A percentile compares a stretch with the other conserved stretches of the same genome.
phyloP scores from a whole-genome alignment of 1,139 yeast species.

The Saccharomyces hybrid region DNA sequence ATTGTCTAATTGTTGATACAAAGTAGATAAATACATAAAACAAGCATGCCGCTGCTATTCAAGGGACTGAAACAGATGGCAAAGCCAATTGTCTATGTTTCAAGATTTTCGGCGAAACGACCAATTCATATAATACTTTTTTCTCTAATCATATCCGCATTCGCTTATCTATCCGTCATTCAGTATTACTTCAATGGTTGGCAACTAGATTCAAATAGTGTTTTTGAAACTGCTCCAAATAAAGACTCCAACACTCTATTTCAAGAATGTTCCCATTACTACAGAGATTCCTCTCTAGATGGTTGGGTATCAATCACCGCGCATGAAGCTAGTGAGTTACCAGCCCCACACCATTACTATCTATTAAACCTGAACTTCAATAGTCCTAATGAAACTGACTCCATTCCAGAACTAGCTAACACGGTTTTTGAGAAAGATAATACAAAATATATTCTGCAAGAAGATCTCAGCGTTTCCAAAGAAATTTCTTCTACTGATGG shows the following conservation, averaged over 20 bases:
- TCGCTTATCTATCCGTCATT: conserved; percentile 73
- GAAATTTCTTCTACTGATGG: conserved; percentile 36
- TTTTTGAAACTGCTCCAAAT: conserved; percentile 13
- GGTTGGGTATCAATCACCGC: conserved; percentile 18
- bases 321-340: conserved; percentile 15
- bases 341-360: conserved; percentile 22
- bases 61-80: conserved; percentile 24
- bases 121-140: conserved; percentile 85
- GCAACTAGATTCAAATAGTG: conserved; percentile 20
- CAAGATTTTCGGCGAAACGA: conserved; percentile 64
- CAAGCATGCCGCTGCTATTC: conserved; percentile 24
- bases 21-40: neutral
- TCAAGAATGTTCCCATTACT: conserved; percentile 26
- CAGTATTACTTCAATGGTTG: conserved; percentile 55
- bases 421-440: conserved; percentile 17
- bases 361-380: conserved; percentile 24
- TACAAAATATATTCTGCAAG: conserved; percentile 23
- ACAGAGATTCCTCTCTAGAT: conserved; percentile 14
- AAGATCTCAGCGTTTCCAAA: conserved; percentile 15
- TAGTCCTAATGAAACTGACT: conserved; percentile 9
- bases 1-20: neutral
- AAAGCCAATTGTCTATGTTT: conserved; percentile 39
- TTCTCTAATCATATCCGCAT: conserved; percentile 67
- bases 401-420: conserved; percentile 20
- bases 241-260: conserved; percentile 16